Conservation (phyloP, 495 filamentous ascomycete genomes). For the Penicillium waksmanii region DNA sequence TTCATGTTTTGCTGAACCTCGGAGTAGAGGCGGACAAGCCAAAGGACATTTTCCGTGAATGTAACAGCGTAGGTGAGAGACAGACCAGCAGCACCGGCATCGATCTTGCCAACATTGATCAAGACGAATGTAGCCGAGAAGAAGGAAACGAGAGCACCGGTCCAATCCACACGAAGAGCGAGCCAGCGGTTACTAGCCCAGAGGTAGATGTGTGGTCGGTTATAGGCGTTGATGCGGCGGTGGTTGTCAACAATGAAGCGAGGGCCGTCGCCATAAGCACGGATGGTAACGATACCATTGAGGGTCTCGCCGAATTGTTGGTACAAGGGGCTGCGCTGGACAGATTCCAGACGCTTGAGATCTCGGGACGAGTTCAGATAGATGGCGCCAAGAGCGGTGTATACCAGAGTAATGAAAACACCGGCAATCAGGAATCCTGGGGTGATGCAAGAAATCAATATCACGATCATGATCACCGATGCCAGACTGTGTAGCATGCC, state of each 20-base stretch:
- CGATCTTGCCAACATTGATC: conserved; percentile 78
- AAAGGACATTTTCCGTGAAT: conserved; percentile 95
- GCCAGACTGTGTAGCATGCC: conserved; percentile 69
- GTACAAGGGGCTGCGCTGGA: conserved; percentile 92
- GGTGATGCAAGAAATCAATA: conserved; percentile 90
- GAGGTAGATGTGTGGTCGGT: conserved; percentile 91
- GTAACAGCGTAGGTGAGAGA: conserved; percentile 98
- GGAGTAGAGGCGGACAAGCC: conserved; percentile 95
- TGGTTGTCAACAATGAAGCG: conserved; percentile 96
- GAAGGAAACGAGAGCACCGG: conserved; percentile 91
- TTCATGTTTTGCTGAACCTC: conserved; percentile 99
- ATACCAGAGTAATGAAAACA: conserved; percentile 81
- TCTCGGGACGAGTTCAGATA: conserved; percentile 92
- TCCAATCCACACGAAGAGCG: conserved; percentile 85
- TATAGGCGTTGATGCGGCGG: conserved; percentile 82
- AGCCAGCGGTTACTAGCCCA: conserved; percentile 99
- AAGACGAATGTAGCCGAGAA: conserved; percentile 93
- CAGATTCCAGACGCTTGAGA: conserved; percentile 92
- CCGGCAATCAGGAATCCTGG: conserved; percentile 90
- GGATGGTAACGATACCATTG: conserved; percentile 94
- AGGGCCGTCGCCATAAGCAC: conserved; percentile 92
- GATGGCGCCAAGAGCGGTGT: conserved; percentile 80
- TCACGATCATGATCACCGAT: conserved; percentile 83
- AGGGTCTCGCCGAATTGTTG: conserved; percentile 98
- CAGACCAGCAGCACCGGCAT: conserved; percentile 92